Percentiles rank a stretch among this genome's conserved stretches.
These are phyloP conservation scores for Brassica nigra DNA, from an alignment of 345 rosid species.

Conservation along the genomic window DNA sequence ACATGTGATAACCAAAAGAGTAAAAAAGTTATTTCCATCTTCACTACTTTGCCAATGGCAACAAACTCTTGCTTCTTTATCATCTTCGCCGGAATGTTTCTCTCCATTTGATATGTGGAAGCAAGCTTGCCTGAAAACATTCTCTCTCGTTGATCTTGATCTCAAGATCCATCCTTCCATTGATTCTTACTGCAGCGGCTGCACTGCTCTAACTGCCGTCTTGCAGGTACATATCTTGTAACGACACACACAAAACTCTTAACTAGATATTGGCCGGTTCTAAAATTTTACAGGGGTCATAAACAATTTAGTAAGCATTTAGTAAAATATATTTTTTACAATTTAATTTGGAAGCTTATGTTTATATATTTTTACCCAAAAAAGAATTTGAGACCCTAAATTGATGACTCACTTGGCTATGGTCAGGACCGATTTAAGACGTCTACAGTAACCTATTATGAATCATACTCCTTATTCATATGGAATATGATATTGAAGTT, in stretches of 20 bases:
- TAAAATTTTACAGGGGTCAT: too few species aligned
- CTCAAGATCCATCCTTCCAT: conserved; percentile 64
- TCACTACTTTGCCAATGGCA: conserved; percentile 83
- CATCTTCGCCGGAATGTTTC: conserved; percentile 41
- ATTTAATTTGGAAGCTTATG: too few species aligned
- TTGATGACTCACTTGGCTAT: background rate
- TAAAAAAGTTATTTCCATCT: conserved; percentile 55
- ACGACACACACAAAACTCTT: background rate
- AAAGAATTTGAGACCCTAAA: background rate
- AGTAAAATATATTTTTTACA: too few species aligned
- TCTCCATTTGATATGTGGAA: conserved; percentile 69
- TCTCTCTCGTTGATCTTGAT: conserved; percentile 65
- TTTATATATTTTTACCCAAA: too few species aligned
- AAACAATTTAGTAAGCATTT: too few species aligned
- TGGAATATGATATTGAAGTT: too few species aligned
- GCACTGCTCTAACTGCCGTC: conserved; percentile 73
- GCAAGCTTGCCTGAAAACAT: conserved; percentile 67
- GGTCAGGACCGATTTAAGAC: background rate
- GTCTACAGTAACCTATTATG: background rate
- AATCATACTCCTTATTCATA: background rate
- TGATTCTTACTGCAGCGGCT: conserved; percentile 73
- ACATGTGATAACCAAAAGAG: conserved; percentile 67
- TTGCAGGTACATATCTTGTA: conserved; percentile 59
- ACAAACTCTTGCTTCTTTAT: conserved; percentile 49
- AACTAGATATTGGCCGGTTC: background rate